Evolutionary conservation across 345 rosid species (phyloP).

Genomic region (Theobroma cacao): DNA sequence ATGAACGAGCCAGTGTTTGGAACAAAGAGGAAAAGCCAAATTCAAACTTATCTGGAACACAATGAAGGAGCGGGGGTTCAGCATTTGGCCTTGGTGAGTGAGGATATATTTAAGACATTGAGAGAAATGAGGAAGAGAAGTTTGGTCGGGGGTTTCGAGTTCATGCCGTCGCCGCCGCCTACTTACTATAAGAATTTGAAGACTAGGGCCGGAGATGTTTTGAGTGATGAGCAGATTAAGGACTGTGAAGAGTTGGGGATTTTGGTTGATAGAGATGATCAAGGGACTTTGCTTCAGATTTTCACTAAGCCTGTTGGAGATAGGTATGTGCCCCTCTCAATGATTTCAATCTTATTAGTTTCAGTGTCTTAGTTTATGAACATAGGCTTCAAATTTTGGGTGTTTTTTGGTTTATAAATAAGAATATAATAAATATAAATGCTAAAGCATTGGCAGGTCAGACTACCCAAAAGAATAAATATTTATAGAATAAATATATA

Average conservation of each 20-base stretch:
- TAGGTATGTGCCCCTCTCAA: slow-evolving; percentile 33
- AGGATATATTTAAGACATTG: slow-evolving; percentile 70
- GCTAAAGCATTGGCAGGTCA: no score
- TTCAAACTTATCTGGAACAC: slow-evolving; percentile 87
- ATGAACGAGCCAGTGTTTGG: slow-evolving; percentile 92
- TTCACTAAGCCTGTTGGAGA: slow-evolving; percentile 96
- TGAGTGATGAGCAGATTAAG: slow-evolving; percentile 74
- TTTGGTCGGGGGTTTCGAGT: slow-evolving; percentile 82
- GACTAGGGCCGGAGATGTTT: slow-evolving; percentile 67
- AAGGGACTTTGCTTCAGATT: slow-evolving; percentile 92
- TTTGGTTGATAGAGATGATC: slow-evolving; percentile 92
- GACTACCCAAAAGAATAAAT: no score
- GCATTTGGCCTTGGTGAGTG: slow-evolving; percentile 73
- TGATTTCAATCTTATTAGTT: neutral
- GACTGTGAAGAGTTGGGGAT: slow-evolving; percentile 90
- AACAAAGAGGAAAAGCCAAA: slow-evolving; percentile 91
- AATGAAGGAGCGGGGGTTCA: slow-evolving; percentile 91
- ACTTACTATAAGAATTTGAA: slow-evolving; percentile 76
- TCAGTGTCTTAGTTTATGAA: neutral
- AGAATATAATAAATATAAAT: no score
- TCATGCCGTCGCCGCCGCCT: slow-evolving; percentile 94
- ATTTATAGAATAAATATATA: no score
- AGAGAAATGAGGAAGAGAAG: slow-evolving; percentile 86
- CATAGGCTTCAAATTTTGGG: no score
- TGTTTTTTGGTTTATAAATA: no score